Evolutionary conservation across 441 rosid genomes (phyloP), one percentile per base, ranked within the genome.

Genomic region (Syzygium syzygioides): DNA sequence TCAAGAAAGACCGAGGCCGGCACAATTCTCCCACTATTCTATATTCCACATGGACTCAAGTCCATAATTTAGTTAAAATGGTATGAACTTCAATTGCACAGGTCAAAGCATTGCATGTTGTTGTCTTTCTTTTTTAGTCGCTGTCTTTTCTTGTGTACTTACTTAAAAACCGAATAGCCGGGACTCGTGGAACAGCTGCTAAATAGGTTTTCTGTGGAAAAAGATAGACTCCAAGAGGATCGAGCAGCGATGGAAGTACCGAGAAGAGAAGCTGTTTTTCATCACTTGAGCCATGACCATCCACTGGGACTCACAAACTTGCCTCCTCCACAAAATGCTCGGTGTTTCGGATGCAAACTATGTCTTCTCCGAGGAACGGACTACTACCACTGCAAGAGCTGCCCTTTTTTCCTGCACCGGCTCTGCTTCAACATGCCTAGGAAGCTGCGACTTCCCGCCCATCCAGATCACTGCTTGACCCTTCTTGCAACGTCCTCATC

Each of bases 231-330:
- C 52, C 83, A 76, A 41, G 83, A 41, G n/a, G n/a, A 76, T 17
- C 3, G 1, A 76, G 83, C 48, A 76, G 83, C 53, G 1, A 76
- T 6, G 83, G 83, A 76, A 41, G 52, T 23, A 6, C 14, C 26
- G 53, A 76, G 53, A 76, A 76, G 79, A 32, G 91, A 88, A 53
- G 80, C 20, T 11, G 34, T 32, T 4, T 60, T 89, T 32, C 88
- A 64, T 64, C 97, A 95, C 93, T 91, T 93, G 34, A 95, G 94
- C 89, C 97, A 94, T 86, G 92, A 89, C 23, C 97, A 95, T 90
- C 91, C 94, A 4, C 23, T 95, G 79, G 87, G 79, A 28, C 89
- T 17, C 5, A 41, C 87, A 34, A 12, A 87, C 6, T 85, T 79
- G 4, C 25, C 90, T 6, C 85, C 91, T 1, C n/a, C 85, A 0